A percentile compares a stretch with the other conserved stretches of the same genome.
Evolutionary conservation across 1,284 basidiomycete species (phyloP).

Genomic region (Cronartium ribicola): DNA sequence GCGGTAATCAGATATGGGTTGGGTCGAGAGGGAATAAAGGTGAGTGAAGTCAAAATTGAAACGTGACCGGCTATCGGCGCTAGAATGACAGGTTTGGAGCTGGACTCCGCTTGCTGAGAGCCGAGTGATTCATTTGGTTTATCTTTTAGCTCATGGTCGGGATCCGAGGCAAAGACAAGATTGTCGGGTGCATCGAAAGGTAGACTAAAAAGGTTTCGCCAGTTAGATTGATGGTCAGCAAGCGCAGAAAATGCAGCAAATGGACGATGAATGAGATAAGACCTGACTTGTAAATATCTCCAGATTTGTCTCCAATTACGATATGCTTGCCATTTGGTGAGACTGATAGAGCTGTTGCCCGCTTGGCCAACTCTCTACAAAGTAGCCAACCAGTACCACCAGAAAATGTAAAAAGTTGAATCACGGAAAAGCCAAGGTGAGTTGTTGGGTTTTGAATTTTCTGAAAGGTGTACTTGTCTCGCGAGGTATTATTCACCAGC

Average conservation of each 20-base stretch:
- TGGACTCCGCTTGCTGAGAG: neutral
- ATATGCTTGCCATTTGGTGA: constrained; percentile 40
- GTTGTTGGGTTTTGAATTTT: neutral
- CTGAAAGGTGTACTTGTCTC: neutral
- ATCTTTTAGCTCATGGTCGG: constrained; percentile 18
- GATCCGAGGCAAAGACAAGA: constrained; percentile 28
- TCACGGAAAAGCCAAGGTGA: neutral
- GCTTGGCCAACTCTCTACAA: constrained; percentile 33
- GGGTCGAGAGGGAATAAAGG: constrained; percentile 16
- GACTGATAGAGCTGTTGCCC: constrained; percentile 28
- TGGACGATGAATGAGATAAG: neutral
- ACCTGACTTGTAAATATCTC: constrained; percentile 36
- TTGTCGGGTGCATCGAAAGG: constrained; percentile 35
- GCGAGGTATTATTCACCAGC: neutral
- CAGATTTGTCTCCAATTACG: constrained; percentile 40
- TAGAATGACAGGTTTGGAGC: constrained; percentile 1
- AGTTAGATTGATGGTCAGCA: neutral
- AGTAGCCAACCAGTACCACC: neutral
- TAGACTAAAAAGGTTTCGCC: constrained; percentile 13
- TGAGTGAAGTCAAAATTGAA: constrained; percentile 29
- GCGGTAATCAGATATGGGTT: constrained; percentile 19
- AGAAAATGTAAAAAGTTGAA: too few relatives aligned
- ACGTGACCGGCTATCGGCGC: constrained; percentile 39
- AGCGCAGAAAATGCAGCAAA: neutral
- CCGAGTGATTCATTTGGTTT: neutral